Base-by-base conservation (phyloP, 495 filamentous ascomycete genomes). In the Xylaria bambusicola region DNA sequence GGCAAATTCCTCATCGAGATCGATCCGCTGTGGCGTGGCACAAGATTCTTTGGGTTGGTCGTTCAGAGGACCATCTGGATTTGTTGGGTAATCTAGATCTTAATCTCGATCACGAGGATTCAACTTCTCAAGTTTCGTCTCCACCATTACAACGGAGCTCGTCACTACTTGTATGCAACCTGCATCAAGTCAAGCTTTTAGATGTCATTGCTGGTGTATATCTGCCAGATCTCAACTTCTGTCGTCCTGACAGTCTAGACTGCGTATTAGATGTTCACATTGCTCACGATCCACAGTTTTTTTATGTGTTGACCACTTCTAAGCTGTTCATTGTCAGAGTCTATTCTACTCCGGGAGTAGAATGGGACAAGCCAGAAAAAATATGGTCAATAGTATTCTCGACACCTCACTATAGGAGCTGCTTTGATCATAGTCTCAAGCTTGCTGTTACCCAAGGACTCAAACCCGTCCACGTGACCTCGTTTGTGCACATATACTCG, bases 221-320 rank as follows among this genome's bases (percentile, higher is more conserved):
- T 45, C 59, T 68, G 23, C 61, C 68, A 7, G 56, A 63, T 44
- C 7, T 66, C 13, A 38, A 50, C 17, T 57, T 68, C 29, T 15
- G 63, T 13, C 61, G 38, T 18, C 45, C 61, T 26, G 50, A 53
- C n/a, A 56, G 50, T 1, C 40, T 42, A 52, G 68, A 71, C 44
- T 59, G 46, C 35, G 56, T 71, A 53, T 38, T 71, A 27, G 66
- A 71, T 50, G 59, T 71, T 24, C 59, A 66, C 31, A 65, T 56
- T 18, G 46, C 56, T 6, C 50, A 60, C 41, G 63, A 71, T 33
- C 59, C 59, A 13, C 66, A 66, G 51, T 66, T 66, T 26, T 51
- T 68, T 24, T 71, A 64, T 40, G 42, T 71, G 23, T 56, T 71
- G 23, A 71, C 68, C 18, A 65, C 65, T 24, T 62, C 54, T 8